Evolutionary conservation across 192 early-diverging fungal genomes (phyloP).

Genomic region (Mortierella hygrophila): DNA sequence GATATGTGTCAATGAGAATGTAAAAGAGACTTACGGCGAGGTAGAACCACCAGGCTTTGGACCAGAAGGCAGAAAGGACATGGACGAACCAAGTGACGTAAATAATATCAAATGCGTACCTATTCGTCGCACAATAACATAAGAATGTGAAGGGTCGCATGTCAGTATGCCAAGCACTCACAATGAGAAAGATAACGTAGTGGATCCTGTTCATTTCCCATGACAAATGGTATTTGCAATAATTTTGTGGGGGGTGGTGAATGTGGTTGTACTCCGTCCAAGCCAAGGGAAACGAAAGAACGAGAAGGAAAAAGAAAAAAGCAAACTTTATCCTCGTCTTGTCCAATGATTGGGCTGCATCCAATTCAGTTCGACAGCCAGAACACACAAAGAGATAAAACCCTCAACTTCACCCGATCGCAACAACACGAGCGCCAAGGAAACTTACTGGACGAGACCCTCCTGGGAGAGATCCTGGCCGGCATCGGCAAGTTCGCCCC

Average conservation of each 20-base stretch:
- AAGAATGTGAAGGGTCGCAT: background rate
- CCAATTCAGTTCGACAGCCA: background rate
- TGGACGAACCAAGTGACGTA: constrained; percentile 88
- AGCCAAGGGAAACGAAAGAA: constrained; percentile 19
- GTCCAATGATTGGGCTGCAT: constrained; percentile 1
- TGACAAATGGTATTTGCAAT: constrained; percentile 49
- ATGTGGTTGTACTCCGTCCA: constrained; percentile 11
- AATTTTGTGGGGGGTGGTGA: constrained; percentile 7
- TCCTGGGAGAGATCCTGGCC: constrained; percentile 69
- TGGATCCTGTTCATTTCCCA: constrained; percentile 41
- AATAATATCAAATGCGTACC: constrained; percentile 88
- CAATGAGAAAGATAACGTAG: background rate
- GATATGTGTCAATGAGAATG: background rate
- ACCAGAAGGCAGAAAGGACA: constrained; percentile 70
- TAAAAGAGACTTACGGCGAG: constrained; percentile 55
- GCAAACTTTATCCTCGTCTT: background rate
- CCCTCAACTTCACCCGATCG: background rate
- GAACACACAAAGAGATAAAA: background rate
- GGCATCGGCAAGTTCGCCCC: constrained; percentile 55
- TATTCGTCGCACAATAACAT: constrained; percentile 49
- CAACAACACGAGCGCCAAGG: background rate
- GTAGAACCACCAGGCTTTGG: constrained; percentile 66
- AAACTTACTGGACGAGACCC: constrained; percentile 64
- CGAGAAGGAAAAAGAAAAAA: constrained; percentile 1
- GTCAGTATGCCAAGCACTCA: constrained; percentile 7